Conservation (phyloP, 306 rosid species). For the Alnus rubra region DNA sequence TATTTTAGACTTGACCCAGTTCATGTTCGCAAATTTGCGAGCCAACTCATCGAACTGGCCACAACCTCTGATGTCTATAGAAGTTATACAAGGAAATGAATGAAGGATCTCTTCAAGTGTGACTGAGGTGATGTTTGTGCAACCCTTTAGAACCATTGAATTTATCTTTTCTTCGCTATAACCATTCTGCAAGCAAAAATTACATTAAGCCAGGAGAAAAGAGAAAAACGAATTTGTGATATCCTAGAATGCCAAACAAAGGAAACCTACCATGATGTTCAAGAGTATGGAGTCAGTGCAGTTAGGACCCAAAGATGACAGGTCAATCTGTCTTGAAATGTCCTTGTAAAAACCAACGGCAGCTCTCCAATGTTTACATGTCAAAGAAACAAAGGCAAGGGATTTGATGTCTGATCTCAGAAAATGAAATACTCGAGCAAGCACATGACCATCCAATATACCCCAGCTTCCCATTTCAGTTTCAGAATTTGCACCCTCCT, state of each 20-base stretch:
- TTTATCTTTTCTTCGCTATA: constrained; percentile 71
- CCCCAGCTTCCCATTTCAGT: constrained; percentile 69
- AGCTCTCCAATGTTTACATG: constrained; percentile 93
- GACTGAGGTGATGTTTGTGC: constrained; percentile 64
- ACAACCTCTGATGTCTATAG: constrained; percentile 86
- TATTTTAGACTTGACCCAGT: constrained; percentile 75
- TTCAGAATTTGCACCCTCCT: constrained; percentile 42
- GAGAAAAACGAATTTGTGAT: constrained; percentile 11
- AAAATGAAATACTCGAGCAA: constrained; percentile 80
- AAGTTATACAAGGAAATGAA: constrained; percentile 67
- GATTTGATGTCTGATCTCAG: constrained; percentile 78
- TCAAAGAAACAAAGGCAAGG: constrained; percentile 68
- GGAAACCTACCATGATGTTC: constrained; percentile 69
- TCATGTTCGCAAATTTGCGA: constrained; percentile 58
- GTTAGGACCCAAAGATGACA: constrained; percentile 72
- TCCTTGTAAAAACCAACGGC: constrained; percentile 67
- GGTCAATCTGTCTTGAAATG: constrained; percentile 70
- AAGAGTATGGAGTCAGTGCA: constrained; percentile 70
- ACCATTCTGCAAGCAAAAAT: constrained; percentile 67
- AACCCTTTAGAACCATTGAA: constrained; percentile 71
- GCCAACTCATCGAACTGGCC: constrained; percentile 74
- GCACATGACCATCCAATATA: constrained; percentile 64
- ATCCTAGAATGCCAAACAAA: constrained; percentile 27
- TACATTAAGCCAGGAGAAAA: constrained; percentile 31
- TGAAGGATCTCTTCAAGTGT: constrained; percentile 79